Evolutionary conservation across 2,329 filamentous ascomycete genomes (phyloP).

Genomic region (Huntiella moniliformis): DNA sequence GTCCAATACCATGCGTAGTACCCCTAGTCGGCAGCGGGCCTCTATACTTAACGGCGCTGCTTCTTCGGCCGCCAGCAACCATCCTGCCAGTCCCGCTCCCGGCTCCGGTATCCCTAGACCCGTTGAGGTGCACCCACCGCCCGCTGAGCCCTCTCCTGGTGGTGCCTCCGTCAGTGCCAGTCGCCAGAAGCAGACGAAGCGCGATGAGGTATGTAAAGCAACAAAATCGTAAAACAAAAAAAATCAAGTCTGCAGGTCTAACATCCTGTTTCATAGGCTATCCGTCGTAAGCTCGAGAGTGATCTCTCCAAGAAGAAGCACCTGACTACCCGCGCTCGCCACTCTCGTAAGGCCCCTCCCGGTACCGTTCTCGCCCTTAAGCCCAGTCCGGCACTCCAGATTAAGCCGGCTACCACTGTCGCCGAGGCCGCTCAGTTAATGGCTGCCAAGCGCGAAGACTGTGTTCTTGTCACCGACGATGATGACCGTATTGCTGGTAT

Average conservation of each 20-base stretch:
- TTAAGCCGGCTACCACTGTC: conserved; percentile 86
- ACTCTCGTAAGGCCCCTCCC: conserved; percentile 81
- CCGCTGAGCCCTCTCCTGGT: conserved; percentile 34
- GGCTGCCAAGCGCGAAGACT: conserved; percentile 97
- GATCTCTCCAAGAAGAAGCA: conserved; percentile 97
- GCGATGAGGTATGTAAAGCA: conserved; percentile 67
- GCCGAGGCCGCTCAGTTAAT: conserved; percentile 95
- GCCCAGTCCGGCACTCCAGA: conserved; percentile 88
- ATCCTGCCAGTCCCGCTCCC: conserved; percentile 37
- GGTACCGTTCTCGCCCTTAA: conserved; percentile 91
- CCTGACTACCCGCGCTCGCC: conserved; percentile 55
- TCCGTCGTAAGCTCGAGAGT: conserved; percentile 88
- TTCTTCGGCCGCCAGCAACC: conserved; percentile 19
- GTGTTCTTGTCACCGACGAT: conserved; percentile 91
- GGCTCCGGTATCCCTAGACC: conserved; percentile 55
- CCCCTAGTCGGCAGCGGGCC: conserved; percentile 43
- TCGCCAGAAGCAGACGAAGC: conserved; percentile 87
- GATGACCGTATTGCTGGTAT: conserved; percentile 97
- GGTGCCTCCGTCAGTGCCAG: conserved; percentile 69
- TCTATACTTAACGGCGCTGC: conserved; percentile 21
- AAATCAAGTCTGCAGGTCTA: conserved; percentile 4
- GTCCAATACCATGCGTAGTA: conserved; percentile 50
- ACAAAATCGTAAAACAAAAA: background rate
- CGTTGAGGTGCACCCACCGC: conserved; percentile 40
- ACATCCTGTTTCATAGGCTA: conserved; percentile 44